phyloP scores from a whole-genome alignment of 1,284 basidiomycete species.

The Golubevia pallescens region DNA sequence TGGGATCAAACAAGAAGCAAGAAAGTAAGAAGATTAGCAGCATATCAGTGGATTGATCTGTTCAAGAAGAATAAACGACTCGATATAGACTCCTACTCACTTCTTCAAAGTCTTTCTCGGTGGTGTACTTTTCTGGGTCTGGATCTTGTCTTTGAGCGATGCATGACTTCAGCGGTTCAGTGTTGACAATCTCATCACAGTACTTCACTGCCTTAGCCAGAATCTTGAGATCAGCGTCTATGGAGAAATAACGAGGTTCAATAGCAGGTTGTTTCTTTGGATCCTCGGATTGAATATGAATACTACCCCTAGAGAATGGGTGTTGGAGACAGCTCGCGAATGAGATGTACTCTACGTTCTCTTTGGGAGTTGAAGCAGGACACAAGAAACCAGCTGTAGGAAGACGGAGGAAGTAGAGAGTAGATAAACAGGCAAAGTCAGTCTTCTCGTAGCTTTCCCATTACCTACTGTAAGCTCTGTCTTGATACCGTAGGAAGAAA shows the following conservation, averaged over 20 bases:
- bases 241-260: conserved; percentile 14
- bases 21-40: too few species aligned
- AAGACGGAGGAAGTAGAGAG: conserved; percentile 16
- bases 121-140: too few species aligned
- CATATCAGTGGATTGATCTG: too few species aligned
- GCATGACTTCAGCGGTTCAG: too few species aligned
- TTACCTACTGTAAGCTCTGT: neutral
- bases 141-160: too few species aligned
- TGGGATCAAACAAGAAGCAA: too few species aligned
- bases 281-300: conserved; percentile 25
- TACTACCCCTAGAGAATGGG: conserved; percentile 35
- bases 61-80: too few species aligned
- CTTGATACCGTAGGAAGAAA: neutral
- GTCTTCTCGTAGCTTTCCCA: neutral
- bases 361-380: conserved; percentile 26
- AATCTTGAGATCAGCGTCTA: conserved; percentile 41
- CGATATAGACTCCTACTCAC: too few species aligned
- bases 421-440: conserved; percentile 11
- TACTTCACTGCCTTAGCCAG: conserved; percentile 37
- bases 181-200: neutral
- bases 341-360: conserved; percentile 36
- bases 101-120: too few species aligned
- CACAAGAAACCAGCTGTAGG: conserved; percentile 28
- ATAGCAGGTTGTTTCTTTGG: conserved; percentile 14
- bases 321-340: conserved; percentile 37